Percentiles rank a stretch among this genome's conserved stretches.
These are phyloP conservation scores for Athelia psychrophila DNA, from an alignment of 1,284 basidiomycete species.

Conservation along the genomic window DNA sequence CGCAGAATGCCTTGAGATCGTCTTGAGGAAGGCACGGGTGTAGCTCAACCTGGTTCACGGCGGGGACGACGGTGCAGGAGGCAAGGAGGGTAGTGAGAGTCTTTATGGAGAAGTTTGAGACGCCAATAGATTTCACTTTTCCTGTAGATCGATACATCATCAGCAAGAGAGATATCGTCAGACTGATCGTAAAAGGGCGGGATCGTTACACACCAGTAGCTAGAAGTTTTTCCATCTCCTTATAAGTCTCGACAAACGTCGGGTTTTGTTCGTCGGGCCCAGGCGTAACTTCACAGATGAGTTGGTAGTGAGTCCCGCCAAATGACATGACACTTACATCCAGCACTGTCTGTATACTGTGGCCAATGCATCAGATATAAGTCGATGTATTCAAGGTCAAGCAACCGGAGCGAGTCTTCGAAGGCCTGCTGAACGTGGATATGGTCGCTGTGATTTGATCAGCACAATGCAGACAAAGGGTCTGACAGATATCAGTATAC, in stretches of 20 bases:
- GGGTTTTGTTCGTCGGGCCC: conserved; percentile 38
- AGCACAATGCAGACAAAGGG: too few species aligned
- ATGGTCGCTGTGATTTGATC: conserved; percentile 33
- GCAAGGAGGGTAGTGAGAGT: conserved; percentile 40
- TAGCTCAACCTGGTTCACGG: conserved; percentile 62
- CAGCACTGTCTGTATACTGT: conserved; percentile 14
- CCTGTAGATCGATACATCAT: conserved; percentile 12
- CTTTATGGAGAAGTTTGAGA: conserved; percentile 68
- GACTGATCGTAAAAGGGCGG: neutral
- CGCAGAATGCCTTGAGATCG: conserved; percentile 55
- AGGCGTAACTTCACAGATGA: conserved; percentile 5
- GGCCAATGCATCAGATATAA: conserved; percentile 72
- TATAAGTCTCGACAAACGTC: conserved; percentile 51
- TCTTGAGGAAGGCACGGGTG: conserved; percentile 59
- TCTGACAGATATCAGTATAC: too few species aligned
- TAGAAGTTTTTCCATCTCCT: conserved; percentile 52
- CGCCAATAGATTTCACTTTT: conserved; percentile 59
- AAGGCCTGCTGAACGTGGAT: conserved; percentile 49
- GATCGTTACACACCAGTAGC: conserved; percentile 23
- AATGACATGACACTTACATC: neutral
- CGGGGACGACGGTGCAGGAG: conserved; percentile 44
- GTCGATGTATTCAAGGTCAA: conserved; percentile 65
- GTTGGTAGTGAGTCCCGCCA: neutral
- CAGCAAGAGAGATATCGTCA: neutral
- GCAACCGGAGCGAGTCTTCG: conserved; percentile 51